phyloP scores from a whole-genome alignment of 106 monocot species.

The Apostasia shenzhenica region DNA sequence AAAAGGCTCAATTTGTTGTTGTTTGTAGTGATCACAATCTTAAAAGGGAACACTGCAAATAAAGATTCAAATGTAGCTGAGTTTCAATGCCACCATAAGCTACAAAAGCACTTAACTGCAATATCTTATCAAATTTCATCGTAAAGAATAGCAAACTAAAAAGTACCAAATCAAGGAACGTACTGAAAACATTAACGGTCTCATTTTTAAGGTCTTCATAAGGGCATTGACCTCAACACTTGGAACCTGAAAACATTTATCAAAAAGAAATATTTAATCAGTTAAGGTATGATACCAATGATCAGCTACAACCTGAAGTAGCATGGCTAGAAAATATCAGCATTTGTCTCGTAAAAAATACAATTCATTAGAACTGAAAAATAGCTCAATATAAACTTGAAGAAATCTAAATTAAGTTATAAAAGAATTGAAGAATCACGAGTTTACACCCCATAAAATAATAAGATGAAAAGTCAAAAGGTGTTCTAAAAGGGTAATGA shows the following conservation, averaged over 20 bases:
- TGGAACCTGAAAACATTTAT: conserved; percentile 60
- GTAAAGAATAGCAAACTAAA: neutral
- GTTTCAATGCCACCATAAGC: neutral
- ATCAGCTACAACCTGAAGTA: neutral
- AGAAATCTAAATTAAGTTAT: neutral
- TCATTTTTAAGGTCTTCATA: conserved; percentile 93
- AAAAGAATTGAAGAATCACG: neutral
- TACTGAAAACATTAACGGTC: conserved; percentile 90
- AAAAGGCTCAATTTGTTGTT: too few relatives aligned
- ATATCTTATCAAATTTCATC: neutral
- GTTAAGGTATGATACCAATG: neutral
- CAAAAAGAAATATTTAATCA: conserved; percentile 1
- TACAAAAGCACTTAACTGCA: neutral
- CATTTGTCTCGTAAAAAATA: too few relatives aligned
- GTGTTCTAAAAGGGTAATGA: too few relatives aligned
- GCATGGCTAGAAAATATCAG: too few relatives aligned
- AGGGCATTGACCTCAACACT: conserved; percentile 93
- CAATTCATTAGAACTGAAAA: neutral
- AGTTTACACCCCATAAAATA: neutral
- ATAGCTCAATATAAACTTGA: neutral
- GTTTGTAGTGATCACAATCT: too few relatives aligned
- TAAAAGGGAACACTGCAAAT: too few relatives aligned
- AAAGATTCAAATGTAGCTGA: too few relatives aligned
- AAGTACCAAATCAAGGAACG: conserved; percentile 5
- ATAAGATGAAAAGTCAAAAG: too few relatives aligned